Evolutionary conservation across 202 grass and related monocot species (phyloP).

Genomic region (Saccharum hybrid): DNA sequence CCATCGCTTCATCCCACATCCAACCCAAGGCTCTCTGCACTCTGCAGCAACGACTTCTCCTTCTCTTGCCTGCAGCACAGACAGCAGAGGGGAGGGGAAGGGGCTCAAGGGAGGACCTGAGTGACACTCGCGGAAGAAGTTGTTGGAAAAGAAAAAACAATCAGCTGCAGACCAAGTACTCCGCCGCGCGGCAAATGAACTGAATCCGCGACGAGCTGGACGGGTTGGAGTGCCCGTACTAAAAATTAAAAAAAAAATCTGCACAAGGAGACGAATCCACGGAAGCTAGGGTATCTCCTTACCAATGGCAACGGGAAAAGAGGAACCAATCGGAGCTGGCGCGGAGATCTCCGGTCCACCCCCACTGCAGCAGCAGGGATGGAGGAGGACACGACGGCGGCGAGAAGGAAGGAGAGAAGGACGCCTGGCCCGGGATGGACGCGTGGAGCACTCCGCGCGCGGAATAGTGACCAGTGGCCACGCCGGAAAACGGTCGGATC

Average conservation of each 20-base stretch:
- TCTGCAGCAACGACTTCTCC: neutral
- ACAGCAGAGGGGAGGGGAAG: neutral
- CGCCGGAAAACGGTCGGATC: neutral
- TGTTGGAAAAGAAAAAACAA: neutral
- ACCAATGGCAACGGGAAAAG: neutral
- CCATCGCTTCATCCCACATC: conserved; percentile 45
- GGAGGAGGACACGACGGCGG: conserved; percentile 11
- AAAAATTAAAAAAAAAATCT: neutral
- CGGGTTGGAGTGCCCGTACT: neutral
- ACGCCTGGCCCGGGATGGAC: conserved; percentile 17
- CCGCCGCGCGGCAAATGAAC: neutral
- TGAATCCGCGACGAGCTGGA: neutral
- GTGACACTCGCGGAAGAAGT: neutral
- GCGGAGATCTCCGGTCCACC: neutral
- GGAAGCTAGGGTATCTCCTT: neutral
- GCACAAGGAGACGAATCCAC: neutral
- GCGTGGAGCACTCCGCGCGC: conserved; percentile 17
- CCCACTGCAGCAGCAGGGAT: neutral
- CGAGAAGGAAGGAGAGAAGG: neutral
- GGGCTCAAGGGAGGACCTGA: no score
- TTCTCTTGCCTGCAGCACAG: neutral
- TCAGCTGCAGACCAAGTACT: neutral
- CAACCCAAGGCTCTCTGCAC: neutral
- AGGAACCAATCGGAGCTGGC: neutral
- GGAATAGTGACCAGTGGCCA: neutral